Base-by-base conservation (phyloP, 768 basidiomycete species). In the Mrakia gelida region DNA sequence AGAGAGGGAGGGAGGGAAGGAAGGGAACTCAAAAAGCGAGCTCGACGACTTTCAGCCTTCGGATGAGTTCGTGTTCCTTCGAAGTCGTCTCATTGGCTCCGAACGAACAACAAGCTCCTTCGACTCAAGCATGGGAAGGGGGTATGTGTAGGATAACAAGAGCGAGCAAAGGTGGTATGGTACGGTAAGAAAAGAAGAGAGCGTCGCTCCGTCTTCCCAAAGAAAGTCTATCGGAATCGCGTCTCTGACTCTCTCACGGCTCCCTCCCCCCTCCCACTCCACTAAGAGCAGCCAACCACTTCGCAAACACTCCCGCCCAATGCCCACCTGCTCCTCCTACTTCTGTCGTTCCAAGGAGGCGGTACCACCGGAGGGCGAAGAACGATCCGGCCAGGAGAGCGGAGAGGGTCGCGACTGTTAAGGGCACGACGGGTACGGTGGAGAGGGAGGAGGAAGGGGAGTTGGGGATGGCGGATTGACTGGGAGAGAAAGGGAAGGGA, bases 391-490 rank as follows among this genome's bases (percentile, higher is more conserved):
- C 75, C 26, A 56, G 28, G 32, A 75, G 75, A 9, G 67, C 26
- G 49, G 45, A 59, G 21, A 75, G n/a, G 10, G 59, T n/a, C 21
- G 75, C 67, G 32, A 75, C 13, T 3, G 61, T 67, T n/a, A 70
- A 16, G 2, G 75, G 75, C 13, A 52, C 32, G 61, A 16, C 18
- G 52, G 65, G 62, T 8, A 75, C 28, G 23, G 34, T 52, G 30
- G 67, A 23, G 38, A 70, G 41, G 45, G 63, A 45, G 59, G 75
- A 75, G 38, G 59, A 63, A n/a, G 75, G 49, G 16, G 65, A 61
- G 32, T 52, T 62, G 45, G 75, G 75, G 63, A 68, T 75, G 32
- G 75, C 75, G n/a, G 75, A 75, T 34, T 61, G 59, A 21, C 71
- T 78, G 71, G 3, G 63, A 32, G 52, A n/a, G 43, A 49, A 28